Base-by-base conservation (phyloP, 2,329 filamentous ascomycete genomes). In the Didymella pinodella region DNA sequence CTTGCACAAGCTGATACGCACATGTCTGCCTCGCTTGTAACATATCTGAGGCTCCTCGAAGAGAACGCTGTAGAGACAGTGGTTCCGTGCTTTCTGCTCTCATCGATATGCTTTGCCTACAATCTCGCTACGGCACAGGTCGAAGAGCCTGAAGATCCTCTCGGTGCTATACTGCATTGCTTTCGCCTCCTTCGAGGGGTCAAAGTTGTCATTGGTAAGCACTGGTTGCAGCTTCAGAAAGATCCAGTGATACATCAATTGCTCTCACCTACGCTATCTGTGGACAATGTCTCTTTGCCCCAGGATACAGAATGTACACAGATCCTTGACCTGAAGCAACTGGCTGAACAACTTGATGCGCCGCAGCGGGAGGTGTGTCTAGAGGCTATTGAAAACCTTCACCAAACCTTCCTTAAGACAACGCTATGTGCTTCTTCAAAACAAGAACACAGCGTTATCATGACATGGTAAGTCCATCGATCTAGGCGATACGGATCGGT, bases 111-210 rank as follows among this genome's bases (percentile, higher is more conserved):
- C 12, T 52, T 72, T 8, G 67, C 64, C 16, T 74, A 74, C 60
- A 71, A 73, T 48, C 66, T 74, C 48, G 70, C 62, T 10, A 67
- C 66, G 8, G 70, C 67, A 10, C 68, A 68, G 29, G 52, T 72
- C 5, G 66, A 70, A 41, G 60, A 61, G 40, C 68, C 70, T 22
- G 69, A 71, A 18, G 66, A 74, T 52, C 66, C 71, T 7, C 65
- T 74, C 12, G 51, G 54, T 14, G 64, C 66, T 25, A 59, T 74
- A 16, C 60, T 70, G 26, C 71, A 74, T 40, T 72, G 70, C 59
- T 72, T 74, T 54, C 67, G 67, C 50, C 48, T 74, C 8, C 54
- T 72, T 11, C 68, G 71, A 22, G 71, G 71, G 14, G 67, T 74
- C 25, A 65, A 62, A 44, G 48, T 72, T 6, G 69, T 68, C 26